Evolutionary conservation across 306 rosid species (phyloP).

Genomic region (Lupinus albus): DNA sequence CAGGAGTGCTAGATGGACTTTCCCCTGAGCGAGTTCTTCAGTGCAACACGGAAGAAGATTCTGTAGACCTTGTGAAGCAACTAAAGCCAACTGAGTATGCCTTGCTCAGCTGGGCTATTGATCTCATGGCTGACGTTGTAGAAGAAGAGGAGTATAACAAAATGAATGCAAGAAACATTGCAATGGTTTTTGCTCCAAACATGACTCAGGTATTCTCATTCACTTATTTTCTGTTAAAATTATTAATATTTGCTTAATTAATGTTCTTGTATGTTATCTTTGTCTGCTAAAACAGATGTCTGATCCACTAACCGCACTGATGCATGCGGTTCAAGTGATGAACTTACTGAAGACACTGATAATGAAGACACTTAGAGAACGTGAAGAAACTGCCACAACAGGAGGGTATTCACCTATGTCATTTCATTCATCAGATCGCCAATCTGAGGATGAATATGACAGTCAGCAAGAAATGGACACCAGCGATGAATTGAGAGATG

Average conservation of each 20-base stretch:
- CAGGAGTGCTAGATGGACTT: slow-evolving; percentile 88
- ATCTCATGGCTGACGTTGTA: slow-evolving; percentile 94
- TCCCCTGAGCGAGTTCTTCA: slow-evolving; percentile 92
- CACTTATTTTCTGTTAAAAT: not conserved
- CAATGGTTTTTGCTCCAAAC: slow-evolving; percentile 98
- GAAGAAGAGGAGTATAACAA: slow-evolving; percentile 85
- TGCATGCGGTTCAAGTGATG: slow-evolving; percentile 99
- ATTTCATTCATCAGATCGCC: slow-evolving; percentile 61
- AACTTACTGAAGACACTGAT: slow-evolving; percentile 89
- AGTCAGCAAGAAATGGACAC: slow-evolving; percentile 77
- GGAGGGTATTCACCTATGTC: slow-evolving; percentile 81
- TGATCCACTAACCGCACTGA: slow-evolving; percentile 94
- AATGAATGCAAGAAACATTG: slow-evolving; percentile 90
- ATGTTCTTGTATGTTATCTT: not conserved
- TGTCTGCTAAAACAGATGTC: slow-evolving; percentile 74
- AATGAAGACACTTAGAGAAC: slow-evolving; percentile 72
- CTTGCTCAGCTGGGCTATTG: slow-evolving; percentile 79
- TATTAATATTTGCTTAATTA: not conserved
- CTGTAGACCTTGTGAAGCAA: slow-evolving; percentile 74
- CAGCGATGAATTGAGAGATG: slow-evolving; percentile 64
- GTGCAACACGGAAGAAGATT: slow-evolving; percentile 84
- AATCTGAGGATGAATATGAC: slow-evolving; percentile 64
- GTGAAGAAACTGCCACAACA: slow-evolving; percentile 63
- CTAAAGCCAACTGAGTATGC: slow-evolving; percentile 77
- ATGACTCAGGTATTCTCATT: slow-evolving; percentile 75